A percentile compares a stretch with the other conserved stretches of the same genome.
Conservation (phyloP, 306 rosid species). For the Quercus parvula region DNA sequence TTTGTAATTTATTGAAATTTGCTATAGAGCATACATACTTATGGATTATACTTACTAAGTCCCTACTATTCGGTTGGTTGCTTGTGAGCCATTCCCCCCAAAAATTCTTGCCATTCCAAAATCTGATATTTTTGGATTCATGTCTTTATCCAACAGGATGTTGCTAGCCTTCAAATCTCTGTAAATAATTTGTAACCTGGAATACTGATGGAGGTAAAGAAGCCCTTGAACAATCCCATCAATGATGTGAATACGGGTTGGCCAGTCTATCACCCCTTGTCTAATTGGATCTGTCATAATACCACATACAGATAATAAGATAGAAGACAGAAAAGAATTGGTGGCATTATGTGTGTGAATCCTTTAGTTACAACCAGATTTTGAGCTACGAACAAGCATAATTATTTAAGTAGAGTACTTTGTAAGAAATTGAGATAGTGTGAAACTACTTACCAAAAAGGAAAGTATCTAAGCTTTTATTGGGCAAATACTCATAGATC, state of each 20-base stretch:
- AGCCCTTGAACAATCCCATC: conserved; percentile 24
- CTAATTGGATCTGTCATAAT: conserved; percentile 5
- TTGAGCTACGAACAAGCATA: too few relatives aligned
- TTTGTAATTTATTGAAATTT: too few relatives aligned
- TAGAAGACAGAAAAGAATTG: not conserved
- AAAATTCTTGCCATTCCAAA: conserved; percentile 51
- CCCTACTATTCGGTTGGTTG: conserved; percentile 44
- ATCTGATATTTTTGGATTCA: conserved; percentile 60
- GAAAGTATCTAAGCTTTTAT: conserved; percentile 30
- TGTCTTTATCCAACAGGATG: conserved; percentile 39
- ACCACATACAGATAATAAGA: too few relatives aligned
- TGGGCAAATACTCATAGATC: conserved; percentile 26
- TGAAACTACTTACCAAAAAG: conserved; percentile 23
- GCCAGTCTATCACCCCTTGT: conserved; percentile 10
- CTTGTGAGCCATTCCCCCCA: conserved; percentile 40
- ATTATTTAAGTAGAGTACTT: too few relatives aligned
- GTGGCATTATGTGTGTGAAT: not conserved
- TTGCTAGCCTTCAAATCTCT: conserved; percentile 53
- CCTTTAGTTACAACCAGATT: too few relatives aligned
- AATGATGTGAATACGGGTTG: conserved; percentile 17
- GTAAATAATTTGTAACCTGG: conserved; percentile 22
- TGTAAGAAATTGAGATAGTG: too few relatives aligned
- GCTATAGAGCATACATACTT: too few relatives aligned
- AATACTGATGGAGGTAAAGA: conserved; percentile 28
- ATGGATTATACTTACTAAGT: conserved; percentile 38